Percentiles rank a stretch among this genome's conserved stretches.
phyloP scores from a whole-genome alignment of 345 rosid genomes.

The Populus pruinosa region DNA sequence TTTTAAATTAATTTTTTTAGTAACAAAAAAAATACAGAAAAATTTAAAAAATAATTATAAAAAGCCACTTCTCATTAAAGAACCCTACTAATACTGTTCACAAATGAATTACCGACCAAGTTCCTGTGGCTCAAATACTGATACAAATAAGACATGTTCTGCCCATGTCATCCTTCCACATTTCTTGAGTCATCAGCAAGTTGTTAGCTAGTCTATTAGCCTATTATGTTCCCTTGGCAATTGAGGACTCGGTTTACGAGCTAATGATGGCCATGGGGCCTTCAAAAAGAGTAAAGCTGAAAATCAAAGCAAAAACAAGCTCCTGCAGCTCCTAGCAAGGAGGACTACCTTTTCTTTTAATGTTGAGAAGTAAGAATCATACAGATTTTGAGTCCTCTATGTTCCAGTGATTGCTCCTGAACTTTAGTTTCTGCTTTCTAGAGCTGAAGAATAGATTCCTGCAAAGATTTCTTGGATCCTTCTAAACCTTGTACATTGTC shows the following conservation, averaged over 20 bases:
- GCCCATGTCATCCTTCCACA: not conserved
- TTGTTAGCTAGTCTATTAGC: no score
- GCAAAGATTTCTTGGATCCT: not conserved
- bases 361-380: not conserved
- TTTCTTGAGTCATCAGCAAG: not conserved
- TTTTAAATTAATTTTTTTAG: no score
- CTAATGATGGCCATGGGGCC: constrained; percentile 11
- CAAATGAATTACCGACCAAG: not conserved
- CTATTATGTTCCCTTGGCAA: constrained; percentile 5
- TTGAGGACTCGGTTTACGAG: constrained; percentile 16
- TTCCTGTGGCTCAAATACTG: not conserved
- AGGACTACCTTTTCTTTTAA: not conserved
- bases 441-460: not conserved
- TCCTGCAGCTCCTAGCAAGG: not conserved
- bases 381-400: not conserved
- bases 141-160: not conserved
- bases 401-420: not conserved
- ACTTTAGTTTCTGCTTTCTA: not conserved
- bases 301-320: not conserved
- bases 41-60: no score
- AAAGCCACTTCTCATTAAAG: no score
- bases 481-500: not conserved
- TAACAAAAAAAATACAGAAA: no score
- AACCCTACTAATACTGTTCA: not conserved
- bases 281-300: constrained; percentile 3